Evolutionary conservation across 306 rosid species (phyloP).

Genomic region (Quercus wislizeni): DNA sequence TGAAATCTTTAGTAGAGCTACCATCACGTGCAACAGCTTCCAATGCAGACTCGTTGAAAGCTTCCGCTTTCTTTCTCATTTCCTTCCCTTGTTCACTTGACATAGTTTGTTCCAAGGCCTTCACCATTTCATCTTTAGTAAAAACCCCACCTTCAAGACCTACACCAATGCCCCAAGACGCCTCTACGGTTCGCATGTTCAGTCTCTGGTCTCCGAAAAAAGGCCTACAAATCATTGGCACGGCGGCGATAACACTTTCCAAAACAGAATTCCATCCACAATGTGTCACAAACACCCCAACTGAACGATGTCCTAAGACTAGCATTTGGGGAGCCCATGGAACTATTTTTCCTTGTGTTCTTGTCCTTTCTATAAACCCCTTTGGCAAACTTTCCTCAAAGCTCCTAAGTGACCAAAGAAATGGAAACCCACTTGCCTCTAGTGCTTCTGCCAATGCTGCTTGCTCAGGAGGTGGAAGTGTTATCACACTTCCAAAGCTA

Average conservation of each 20-base stretch:
- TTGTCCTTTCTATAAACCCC: constrained; percentile 28
- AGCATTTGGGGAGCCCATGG: constrained; percentile 61
- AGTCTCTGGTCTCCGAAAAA: constrained; percentile 57
- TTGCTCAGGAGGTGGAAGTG: constrained; percentile 57
- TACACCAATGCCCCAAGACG: constrained; percentile 50
- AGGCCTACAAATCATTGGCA: constrained; percentile 65
- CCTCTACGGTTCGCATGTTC: constrained; percentile 36
- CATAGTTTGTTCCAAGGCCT: constrained; percentile 30
- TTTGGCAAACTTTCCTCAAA: constrained; percentile 36
- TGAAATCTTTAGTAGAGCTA: constrained; percentile 40
- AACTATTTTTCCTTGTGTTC: constrained; percentile 42
- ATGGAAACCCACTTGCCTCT: constrained; percentile 39
- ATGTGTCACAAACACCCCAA: constrained; percentile 54
- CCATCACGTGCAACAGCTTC: constrained; percentile 34
- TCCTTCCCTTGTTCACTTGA: constrained; percentile 27
- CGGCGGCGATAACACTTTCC: constrained; percentile 62
- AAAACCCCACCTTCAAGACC: constrained; percentile 38
- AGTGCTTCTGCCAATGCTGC: constrained; percentile 47
- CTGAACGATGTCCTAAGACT: constrained; percentile 38
- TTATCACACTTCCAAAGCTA: constrained; percentile 52
- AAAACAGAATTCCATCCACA: constrained; percentile 68
- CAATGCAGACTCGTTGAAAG: constrained; percentile 24
- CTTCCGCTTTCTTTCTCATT: constrained; percentile 36
- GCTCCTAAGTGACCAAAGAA: constrained; percentile 62
- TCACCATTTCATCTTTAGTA: constrained; percentile 23